These are phyloP conservation scores for Didymosphaeria variabile DNA, from an alignment of 2,329 filamentous ascomycete genomes.

Conservation along the genomic window DNA sequence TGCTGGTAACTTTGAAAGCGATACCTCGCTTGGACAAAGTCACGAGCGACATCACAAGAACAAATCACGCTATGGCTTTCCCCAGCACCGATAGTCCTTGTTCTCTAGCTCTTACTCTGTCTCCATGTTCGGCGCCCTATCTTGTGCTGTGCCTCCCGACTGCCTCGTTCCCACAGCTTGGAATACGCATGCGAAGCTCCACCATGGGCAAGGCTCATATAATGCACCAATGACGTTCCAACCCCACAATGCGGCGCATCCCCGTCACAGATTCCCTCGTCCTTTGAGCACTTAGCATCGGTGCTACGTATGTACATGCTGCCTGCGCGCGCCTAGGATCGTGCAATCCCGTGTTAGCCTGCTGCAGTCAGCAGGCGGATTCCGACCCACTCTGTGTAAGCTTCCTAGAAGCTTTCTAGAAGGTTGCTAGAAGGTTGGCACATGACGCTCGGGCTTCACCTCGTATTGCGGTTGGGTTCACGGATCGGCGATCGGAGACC, in stretches of 20 bases:
- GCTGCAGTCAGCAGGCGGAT: constrained; percentile 10
- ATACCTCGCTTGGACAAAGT: not conserved
- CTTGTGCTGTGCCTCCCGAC: constrained; percentile 6
- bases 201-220: not conserved
- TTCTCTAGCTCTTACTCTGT: not conserved
- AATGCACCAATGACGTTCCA: constrained; percentile 1
- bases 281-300: not conserved
- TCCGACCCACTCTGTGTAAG: constrained; percentile 11
- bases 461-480: not conserved
- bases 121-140: not conserved
- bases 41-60: not conserved
- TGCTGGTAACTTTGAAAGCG: not conserved
- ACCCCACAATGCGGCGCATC: constrained; percentile 5
- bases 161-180: not conserved
- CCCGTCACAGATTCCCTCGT: not conserved
- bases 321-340: not conserved
- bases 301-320: not conserved
- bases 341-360: constrained; percentile 1
- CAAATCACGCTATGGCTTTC: not conserved
- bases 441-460: not conserved
- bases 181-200: not conserved
- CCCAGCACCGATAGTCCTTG: not conserved
- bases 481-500: constrained; percentile 2
- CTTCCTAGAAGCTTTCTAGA: constrained; percentile 15
- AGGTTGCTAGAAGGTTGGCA: constrained; percentile 12